Evolutionary conservation across 2,329 filamentous ascomycete genomes (phyloP).

Genomic region (Alternaria sp.): DNA sequence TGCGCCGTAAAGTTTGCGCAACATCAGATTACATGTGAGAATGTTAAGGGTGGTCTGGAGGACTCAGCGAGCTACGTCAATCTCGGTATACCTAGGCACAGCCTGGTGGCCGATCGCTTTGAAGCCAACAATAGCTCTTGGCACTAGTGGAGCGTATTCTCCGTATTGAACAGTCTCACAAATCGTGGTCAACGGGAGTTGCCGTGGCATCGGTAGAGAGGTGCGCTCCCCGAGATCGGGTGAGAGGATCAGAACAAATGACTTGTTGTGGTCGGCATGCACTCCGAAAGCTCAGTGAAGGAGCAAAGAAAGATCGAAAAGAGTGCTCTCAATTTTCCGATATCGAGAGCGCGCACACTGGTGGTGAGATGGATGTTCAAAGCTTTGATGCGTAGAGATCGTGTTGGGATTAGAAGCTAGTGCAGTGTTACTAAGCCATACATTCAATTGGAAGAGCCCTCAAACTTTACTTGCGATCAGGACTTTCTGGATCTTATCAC

Average conservation of each 20-base stretch:
- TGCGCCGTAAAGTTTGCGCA: not conserved
- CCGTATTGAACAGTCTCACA: not conserved
- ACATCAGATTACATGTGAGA: not conserved
- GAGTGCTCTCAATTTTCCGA: not conserved
- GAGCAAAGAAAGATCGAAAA: not conserved
- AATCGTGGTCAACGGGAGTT: not conserved
- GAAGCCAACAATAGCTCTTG: not conserved
- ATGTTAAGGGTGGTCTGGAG: not conserved
- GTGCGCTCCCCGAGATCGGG: not conserved
- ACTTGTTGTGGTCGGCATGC: not conserved
- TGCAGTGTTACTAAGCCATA: not conserved
- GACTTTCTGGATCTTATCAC: not conserved
- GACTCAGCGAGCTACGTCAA: not conserved
- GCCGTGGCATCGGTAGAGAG: not conserved
- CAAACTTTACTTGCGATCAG: not conserved
- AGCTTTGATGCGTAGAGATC: not conserved
- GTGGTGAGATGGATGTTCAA: not conserved
- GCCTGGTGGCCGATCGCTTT: not conserved
- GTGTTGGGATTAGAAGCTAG: not conserved
- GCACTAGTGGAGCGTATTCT: not conserved
- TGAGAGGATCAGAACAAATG: not conserved
- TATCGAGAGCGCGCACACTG: not conserved
- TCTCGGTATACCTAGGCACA: not conserved
- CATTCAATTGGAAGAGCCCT: not conserved
- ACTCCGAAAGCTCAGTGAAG: not conserved